Base-by-base conservation (phyloP, 2,329 filamentous ascomycete species). In the Colletotrichum tamarilloi region DNA sequence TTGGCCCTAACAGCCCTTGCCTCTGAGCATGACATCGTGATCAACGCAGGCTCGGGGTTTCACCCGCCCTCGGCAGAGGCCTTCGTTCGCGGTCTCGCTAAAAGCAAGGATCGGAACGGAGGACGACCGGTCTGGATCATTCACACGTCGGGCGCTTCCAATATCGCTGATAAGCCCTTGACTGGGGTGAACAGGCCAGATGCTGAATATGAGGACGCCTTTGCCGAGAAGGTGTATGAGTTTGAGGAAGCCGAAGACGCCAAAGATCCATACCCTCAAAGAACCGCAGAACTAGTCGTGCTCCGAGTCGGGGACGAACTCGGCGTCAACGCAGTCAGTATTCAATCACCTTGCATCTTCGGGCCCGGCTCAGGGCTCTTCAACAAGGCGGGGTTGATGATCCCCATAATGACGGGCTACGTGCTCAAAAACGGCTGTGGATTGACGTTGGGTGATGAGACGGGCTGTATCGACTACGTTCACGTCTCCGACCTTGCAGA, bases 41-140 rank as follows among this genome's bases (percentile, higher is more conserved):
- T 86, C 67, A 81, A 84, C 72, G 78, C 81, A 12, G 81, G 81
- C 6, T 77, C 77, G 6, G 81, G 80, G 35, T 81, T 77, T 67
- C 81, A 85, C 72, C 70, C 77, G 2, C 65, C 72, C 2, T 77
- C 78, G 26, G 82, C 82, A 1, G 76, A 78, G 59, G 83, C 83
- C 5, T 77, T 84, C 65, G 76, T 85, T 6, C 58, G 22, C 65
- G 84, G 84, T 1, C 77, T 86, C 5, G 78, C 75, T 8, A 74
- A 77, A 8, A 77, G 81, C 7, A 77, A 79, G 38, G n/a, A 58
- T 5, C 22, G 42, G 5, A 32, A 42, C 24, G 22, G 26, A 1
- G 14, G 49, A 2, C 66, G 4, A 16, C 30, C 35, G 35, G 24
- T 67, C 14, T 77, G 76, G 76, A 72, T 77, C 68, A 28, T 77